Conservation (phyloP, 202 grass and related monocot genomes). For the Bolboschoenoplectus hybrid region DNA sequence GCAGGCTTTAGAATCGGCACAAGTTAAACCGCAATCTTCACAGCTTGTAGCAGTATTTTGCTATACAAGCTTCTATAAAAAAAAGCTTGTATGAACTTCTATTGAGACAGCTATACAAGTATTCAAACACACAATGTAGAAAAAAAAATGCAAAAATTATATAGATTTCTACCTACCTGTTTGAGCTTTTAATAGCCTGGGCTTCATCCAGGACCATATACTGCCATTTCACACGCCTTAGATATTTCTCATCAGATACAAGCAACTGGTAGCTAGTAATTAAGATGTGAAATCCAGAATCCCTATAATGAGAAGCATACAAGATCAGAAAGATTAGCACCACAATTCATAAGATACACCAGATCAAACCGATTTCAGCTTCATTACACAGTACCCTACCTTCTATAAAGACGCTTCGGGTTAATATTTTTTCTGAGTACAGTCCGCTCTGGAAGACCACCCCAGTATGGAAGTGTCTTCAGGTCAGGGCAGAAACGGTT, state of each 20-base stretch:
- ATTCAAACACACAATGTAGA: conserved; percentile 28
- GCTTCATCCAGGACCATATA: conserved; percentile 99
- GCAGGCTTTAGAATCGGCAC: not conserved
- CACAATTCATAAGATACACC: conserved; percentile 31
- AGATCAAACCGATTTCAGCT: not conserved
- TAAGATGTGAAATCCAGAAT: conserved; percentile 95
- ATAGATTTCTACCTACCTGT: conserved; percentile 54
- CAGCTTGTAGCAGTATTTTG: conserved; percentile 4
- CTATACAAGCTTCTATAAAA: not conserved
- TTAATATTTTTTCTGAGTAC: conserved; percentile 97
- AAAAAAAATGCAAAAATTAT: conserved; percentile 13
- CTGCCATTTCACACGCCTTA: conserved; percentile 96
- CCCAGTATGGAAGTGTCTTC: conserved; percentile 98
- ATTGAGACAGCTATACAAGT: conserved; percentile 22
- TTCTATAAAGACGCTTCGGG: conserved; percentile 90
- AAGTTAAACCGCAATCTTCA: not conserved
- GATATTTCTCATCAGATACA: conserved; percentile 97
- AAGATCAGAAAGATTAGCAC: conserved; percentile 37
- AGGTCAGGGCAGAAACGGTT: conserved; percentile 95
- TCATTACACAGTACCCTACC: conserved; percentile 48
- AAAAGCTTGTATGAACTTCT: not conserved
- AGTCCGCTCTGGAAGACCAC: conserved; percentile 64
- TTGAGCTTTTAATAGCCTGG: conserved; percentile 99
- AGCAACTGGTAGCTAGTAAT: conserved; percentile 99
- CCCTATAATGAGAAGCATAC: conserved; percentile 55